Base-by-base conservation (phyloP, 2,329 filamentous ascomycete species). In the Diaporthe eres region DNA sequence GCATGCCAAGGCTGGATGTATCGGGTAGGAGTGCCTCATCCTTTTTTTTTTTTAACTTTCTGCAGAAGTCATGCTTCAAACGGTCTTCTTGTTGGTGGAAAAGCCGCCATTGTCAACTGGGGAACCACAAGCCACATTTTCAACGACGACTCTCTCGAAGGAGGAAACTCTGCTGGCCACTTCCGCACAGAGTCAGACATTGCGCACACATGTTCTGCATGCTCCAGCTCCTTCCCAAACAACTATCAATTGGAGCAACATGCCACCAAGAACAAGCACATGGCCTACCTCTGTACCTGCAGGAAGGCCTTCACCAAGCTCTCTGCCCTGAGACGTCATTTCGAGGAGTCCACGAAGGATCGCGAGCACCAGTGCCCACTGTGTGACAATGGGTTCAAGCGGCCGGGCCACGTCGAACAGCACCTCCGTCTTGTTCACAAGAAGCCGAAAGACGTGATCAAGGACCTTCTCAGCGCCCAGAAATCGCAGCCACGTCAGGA, bases 371-470 rank as follows among this genome's bases (percentile, higher is more conserved):
- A 19, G 6, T 72, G 70, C 28, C 70, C 55, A 4, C n/a, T 57
- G 3, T 61, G 70, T 4, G 55, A 60, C 13, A 13, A 39, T 15
- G 13, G 17, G 22, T 72, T 28, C 28, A 60, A 34, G 19, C 22
- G 55, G 28, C 19, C 5, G 6, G 55, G 25, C 12, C 55, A 72
- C 28, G 70, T 72, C 39, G 42, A 60, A 37, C 39, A 39, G 4
- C 70, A 72, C 12, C 55, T 72, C 7, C 70, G 70, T 19, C 31
- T 49, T 4, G 1, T 39, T 19, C 55, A 72, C 28, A 60, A 60
- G 7, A 51, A 51, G 19, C 1, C 70, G 4, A 19, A 65, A 1
- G 61, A 31, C 8, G 61, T 25, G 22, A 60, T 60, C 42, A 58
- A 51, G 22, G 28, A 44, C 15, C 39, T 72, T 28, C 42, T 72